phyloP scores from a whole-genome alignment of 139 green algal genomes.

The Asterochloris sp. region DNA sequence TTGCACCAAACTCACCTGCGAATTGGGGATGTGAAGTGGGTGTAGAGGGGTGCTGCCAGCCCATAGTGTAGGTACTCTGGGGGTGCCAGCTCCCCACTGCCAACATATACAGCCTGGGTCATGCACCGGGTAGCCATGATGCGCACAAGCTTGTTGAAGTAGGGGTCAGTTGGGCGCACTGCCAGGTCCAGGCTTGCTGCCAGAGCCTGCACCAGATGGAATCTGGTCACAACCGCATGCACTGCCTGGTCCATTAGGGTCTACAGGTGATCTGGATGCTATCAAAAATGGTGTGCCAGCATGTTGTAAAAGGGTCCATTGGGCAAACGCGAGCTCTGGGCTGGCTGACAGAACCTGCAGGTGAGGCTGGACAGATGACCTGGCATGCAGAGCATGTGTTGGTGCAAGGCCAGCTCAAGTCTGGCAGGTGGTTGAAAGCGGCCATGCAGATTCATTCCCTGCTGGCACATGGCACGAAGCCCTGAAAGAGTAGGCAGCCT shows the following conservation, averaged over 20 bases:
- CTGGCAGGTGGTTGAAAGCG: too few species aligned
- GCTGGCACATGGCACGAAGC: too few species aligned
- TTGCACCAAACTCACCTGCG: conserved; percentile 39
- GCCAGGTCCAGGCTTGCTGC: conserved; percentile 74
- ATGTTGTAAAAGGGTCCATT: too few species aligned
- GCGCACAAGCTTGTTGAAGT: conserved; percentile 98
- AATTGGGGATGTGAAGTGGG: conserved; percentile 98
- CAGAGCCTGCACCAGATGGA: conserved; percentile 39
- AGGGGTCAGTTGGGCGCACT: conserved; percentile 69
- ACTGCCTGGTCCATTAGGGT: neutral
- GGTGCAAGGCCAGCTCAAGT: too few species aligned
- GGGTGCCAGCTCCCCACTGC: conserved; percentile 42
- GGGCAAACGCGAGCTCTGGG: too few species aligned
- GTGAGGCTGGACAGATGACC: too few species aligned
- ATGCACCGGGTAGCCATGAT: conserved; percentile 98
- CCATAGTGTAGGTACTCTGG: conserved; percentile 89
- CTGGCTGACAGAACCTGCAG: too few species aligned
- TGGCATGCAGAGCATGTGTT: too few species aligned
- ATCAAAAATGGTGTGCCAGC: too few species aligned
- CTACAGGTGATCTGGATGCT: neutral
- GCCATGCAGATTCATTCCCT: too few species aligned
- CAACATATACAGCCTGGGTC: conserved; percentile 87
- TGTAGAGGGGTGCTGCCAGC: conserved; percentile 90
- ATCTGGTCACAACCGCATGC: neutral
- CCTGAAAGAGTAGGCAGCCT: too few species aligned